Percentiles rank a stretch among this genome's conserved stretches.
Evolutionary conservation across 2,329 filamentous ascomycete species (phyloP).

Genomic region (Albophoma yamanashiensis): DNA sequence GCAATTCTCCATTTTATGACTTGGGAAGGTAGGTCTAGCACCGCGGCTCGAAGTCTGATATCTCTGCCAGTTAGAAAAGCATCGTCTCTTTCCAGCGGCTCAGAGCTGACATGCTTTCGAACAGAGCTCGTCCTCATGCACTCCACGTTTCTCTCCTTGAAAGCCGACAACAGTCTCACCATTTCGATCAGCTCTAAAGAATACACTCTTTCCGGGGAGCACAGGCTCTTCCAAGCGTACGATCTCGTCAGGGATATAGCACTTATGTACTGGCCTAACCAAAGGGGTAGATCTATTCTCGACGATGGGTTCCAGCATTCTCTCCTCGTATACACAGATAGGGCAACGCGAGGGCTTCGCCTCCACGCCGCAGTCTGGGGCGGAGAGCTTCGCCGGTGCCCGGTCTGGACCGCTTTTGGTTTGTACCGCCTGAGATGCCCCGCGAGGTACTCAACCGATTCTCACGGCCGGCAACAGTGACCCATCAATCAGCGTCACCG

Average conservation of each 20-base stretch:
- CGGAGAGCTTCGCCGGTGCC: conserved; percentile 42
- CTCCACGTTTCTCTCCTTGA: conserved; percentile 46
- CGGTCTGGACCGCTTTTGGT: conserved; percentile 57
- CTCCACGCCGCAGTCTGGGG: conserved; percentile 46
- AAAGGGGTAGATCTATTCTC: conserved; percentile 34
- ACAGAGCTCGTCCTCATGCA: conserved; percentile 52
- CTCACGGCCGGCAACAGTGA: conserved; percentile 28
- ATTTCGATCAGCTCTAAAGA: conserved; percentile 33
- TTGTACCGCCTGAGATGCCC: conserved; percentile 10
- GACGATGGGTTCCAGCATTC: conserved; percentile 45
- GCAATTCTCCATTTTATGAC: conserved; percentile 44
- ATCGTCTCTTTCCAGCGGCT: not conserved
- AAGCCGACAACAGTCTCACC: conserved; percentile 36
- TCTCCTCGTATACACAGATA: conserved; percentile 43
- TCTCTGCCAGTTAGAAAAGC: not conserved
- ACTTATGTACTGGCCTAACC: not conserved
- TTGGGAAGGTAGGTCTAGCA: conserved; percentile 42
- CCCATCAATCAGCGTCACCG: conserved; percentile 34
- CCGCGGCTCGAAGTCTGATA: not conserved
- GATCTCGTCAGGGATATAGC: conserved; percentile 9
- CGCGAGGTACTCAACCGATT: not conserved
- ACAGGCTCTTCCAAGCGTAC: conserved; percentile 45
- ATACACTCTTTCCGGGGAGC: conserved; percentile 35
- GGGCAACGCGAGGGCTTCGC: conserved; percentile 34
- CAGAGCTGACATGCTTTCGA: not conserved